Base-by-base conservation (phyloP, 306 rosid genomes). In the Aeschynomene evenia region DNA sequence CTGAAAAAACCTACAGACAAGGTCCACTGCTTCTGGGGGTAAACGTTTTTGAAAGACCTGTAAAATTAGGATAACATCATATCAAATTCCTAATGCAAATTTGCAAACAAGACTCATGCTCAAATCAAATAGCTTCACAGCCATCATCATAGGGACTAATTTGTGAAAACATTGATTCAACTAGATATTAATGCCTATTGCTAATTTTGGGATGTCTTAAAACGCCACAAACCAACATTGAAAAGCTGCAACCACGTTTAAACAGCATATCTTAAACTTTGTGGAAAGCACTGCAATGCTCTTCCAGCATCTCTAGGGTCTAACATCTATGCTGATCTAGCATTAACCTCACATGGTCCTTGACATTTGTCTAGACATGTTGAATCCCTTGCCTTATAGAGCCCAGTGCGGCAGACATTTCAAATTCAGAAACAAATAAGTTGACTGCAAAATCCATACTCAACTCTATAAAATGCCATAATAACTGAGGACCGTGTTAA, bases 1-100 rank as follows among this genome's bases (percentile, higher is more conserved):
- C 91, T 94, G 99, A 73, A 94, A 94, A 79, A 94, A 94, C 85
- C 99, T 83, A 81, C 99, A 94, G 37, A 94, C 97, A 55, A 94
- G 97, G 76, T 94, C 99, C 68, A 94, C 99, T 8, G 99, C 99
- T 84, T 94, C 99, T 57, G 97, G 99, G 69, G 99, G 96, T 59
- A 94, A 79, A 75, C 99, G 96, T 70, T 94, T 94, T 83, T 91
- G 97, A 72, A 94, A 94, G 68, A 94, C 99, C 99, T 94, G 85
- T 59, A 55, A 60, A 53, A 72, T 70, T 26, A 34, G 49, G 55
- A 78, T 45, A 67, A 57, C 24, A 23, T 29, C 40, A 26, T 6
- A 3, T 23, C 70, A 29, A 70, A 78, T 59, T 34, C 60, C 64
- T 34, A 46, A 15, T 42, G 61, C 57, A 77, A 63, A 66, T 33